These are phyloP conservation scores for Ophiostoma fasciatum DNA, from an alignment of 2,329 filamentous ascomycete genomes.

Conservation along the genomic window DNA sequence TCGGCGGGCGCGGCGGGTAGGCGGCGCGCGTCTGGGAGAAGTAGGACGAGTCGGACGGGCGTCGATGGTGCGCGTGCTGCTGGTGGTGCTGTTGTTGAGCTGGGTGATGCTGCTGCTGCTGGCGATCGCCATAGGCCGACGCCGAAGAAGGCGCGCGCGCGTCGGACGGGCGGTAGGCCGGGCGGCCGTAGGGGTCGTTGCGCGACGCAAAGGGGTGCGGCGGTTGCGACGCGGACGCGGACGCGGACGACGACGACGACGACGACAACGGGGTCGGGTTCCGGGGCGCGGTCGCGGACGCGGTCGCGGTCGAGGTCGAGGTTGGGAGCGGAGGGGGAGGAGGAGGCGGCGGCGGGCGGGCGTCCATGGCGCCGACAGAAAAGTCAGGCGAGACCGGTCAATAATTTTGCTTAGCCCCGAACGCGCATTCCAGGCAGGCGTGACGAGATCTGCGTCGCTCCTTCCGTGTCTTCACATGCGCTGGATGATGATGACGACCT, in stretches of 20 bases:
- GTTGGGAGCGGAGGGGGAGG: constrained; percentile 7
- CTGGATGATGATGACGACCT: too few relatives aligned
- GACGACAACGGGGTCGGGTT: too few relatives aligned
- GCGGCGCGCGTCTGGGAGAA: constrained; percentile 22
- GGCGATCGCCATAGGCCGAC: constrained; percentile 17
- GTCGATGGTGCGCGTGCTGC: constrained; percentile 17
- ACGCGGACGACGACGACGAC: too few relatives aligned
- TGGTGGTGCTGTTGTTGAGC: constrained; percentile 1
- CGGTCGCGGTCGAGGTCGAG: constrained; percentile 1
- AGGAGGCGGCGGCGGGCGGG: constrained; percentile 19
- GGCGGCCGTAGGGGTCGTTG: constrained; percentile 19
- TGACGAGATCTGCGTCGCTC: too few relatives aligned
- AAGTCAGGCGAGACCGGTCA: too few relatives aligned
- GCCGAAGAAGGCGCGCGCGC: constrained; percentile 11
- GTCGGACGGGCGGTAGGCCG: constrained; percentile 15
- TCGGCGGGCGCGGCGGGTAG: constrained; percentile 18
- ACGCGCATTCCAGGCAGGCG: too few relatives aligned
- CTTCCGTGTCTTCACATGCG: too few relatives aligned
- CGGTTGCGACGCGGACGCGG: constrained; percentile 1
- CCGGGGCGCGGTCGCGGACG: too few relatives aligned
- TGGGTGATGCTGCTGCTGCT: constrained; percentile 14
- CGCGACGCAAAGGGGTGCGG: constrained; percentile 19
- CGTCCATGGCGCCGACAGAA: constrained; percentile 23
- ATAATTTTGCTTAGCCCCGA: constrained; percentile 4
- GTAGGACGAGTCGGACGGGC: constrained; percentile 29